phyloP scores from a whole-genome alignment of 2,329 filamentous ascomycete species.

The Talaromyces sp. region DNA sequence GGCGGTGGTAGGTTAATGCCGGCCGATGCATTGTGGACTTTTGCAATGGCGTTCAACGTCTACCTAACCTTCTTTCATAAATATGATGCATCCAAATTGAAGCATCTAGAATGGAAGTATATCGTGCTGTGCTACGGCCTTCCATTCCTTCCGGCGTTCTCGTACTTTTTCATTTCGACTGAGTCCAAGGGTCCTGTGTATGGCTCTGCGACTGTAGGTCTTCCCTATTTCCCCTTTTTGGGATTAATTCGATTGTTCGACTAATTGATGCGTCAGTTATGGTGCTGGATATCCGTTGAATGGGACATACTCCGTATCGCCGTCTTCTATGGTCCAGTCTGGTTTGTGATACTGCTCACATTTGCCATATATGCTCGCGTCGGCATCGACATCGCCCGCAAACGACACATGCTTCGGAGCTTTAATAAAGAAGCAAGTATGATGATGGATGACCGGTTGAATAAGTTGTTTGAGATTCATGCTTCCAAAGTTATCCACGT shows the following conservation, averaged over 20 bases:
- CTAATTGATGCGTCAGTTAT: conserved; percentile 48
- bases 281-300: conserved; percentile 70
- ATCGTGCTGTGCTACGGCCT: conserved; percentile 67
- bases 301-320: conserved; percentile 71
- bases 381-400: conserved; percentile 44
- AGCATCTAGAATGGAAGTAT: conserved; percentile 67
- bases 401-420: conserved; percentile 59
- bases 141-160: conserved; percentile 64
- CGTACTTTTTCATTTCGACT: conserved; percentile 61
- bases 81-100: conserved; percentile 62
- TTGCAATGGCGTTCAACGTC: conserved; percentile 80
- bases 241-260: background rate
- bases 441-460: conserved; percentile 31
- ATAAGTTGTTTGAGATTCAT: conserved; percentile 42
- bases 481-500: conserved; percentile 61
- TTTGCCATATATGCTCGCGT: conserved; percentile 40
- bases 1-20: conserved; percentile 63
- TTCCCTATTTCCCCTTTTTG: background rate
- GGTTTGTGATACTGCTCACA: conserved; percentile 40
- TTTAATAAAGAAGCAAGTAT: conserved; percentile 49
- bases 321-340: conserved; percentile 61
- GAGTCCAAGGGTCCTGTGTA: conserved; percentile 59
- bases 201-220: conserved; percentile 61
- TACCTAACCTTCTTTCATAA: conserved; percentile 76
- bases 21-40: conserved; percentile 70